Conservation (phyloP, 805 yeast species). For the Cyberlindnera misumaiensis region DNA sequence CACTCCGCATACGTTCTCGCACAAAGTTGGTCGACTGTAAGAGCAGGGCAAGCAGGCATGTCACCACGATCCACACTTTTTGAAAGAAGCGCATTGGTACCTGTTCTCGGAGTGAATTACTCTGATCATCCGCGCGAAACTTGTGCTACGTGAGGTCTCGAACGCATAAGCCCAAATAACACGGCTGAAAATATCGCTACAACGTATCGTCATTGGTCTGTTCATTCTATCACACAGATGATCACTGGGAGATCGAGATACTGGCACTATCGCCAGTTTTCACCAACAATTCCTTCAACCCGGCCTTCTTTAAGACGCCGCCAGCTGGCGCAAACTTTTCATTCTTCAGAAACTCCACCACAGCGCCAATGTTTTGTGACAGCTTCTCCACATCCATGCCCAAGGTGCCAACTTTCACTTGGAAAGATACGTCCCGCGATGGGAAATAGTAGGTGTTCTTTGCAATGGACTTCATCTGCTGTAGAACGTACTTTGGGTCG, state of each 20-base stretch:
- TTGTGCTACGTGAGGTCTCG: no score
- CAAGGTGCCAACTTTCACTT: constrained; percentile 53
- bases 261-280: constrained; percentile 64
- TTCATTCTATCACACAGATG: no score
- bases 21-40: constrained; percentile 17
- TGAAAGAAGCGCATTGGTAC: constrained; percentile 18
- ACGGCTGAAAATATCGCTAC: no score
- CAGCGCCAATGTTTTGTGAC: constrained; percentile 45
- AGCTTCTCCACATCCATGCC: constrained; percentile 37
- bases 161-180: no score
- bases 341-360: constrained; percentile 41
- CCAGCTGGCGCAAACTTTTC: constrained; percentile 44
- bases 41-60: constrained; percentile 15
- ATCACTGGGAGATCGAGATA: constrained; percentile 22
- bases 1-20: constrained; percentile 17
- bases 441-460: constrained; percentile 60
- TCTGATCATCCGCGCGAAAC: neutral
- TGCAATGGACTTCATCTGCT: constrained; percentile 59
- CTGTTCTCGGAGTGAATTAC: no score
- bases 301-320: constrained; percentile 43
- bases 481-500: constrained; percentile 56
- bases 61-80: constrained; percentile 22
- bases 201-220: no score
- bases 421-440: constrained; percentile 52
- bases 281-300: constrained; percentile 46